phyloP scores from a whole-genome alignment of 2,329 filamentous ascomycete species.

The Clarireedia sp. region DNA sequence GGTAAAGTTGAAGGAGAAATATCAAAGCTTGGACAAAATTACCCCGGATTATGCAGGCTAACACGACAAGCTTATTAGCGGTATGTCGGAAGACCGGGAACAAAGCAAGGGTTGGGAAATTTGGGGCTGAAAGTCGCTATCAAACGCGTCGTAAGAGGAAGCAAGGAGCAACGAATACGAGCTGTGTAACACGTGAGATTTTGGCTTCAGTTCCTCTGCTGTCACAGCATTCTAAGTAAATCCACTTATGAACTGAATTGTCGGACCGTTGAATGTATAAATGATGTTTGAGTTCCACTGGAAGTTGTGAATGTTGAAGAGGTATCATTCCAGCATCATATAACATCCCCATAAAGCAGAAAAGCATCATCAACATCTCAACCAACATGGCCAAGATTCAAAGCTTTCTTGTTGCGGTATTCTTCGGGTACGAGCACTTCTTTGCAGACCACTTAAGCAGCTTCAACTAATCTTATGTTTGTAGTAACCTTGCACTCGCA shows the following conservation, averaged over 20 bases:
- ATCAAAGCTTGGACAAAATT: neutral
- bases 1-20: neutral
- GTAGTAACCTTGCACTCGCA: constrained; percentile 9
- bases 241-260: neutral
- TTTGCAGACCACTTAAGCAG: neutral
- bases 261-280: neutral
- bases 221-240: neutral
- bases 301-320: neutral
- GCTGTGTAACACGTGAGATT: neutral
- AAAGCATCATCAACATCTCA: neutral
- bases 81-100: neutral
- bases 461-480: neutral
- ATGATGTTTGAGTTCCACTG: neutral
- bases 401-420: neutral
- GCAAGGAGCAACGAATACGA: constrained; percentile 1
- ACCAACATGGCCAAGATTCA: neutral
- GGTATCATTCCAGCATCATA: neutral
- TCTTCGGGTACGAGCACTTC: neutral
- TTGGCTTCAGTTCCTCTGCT: neutral
- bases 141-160: neutral
- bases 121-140: neutral
- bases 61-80: neutral
- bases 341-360: neutral
- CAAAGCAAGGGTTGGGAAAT: neutral
- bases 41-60: neutral